Evolutionary conservation across 2,329 filamentous ascomycete species (phyloP), one percentile per base, ranked within the genome.

Genomic region (Fusarium chlamydosporum): DNA sequence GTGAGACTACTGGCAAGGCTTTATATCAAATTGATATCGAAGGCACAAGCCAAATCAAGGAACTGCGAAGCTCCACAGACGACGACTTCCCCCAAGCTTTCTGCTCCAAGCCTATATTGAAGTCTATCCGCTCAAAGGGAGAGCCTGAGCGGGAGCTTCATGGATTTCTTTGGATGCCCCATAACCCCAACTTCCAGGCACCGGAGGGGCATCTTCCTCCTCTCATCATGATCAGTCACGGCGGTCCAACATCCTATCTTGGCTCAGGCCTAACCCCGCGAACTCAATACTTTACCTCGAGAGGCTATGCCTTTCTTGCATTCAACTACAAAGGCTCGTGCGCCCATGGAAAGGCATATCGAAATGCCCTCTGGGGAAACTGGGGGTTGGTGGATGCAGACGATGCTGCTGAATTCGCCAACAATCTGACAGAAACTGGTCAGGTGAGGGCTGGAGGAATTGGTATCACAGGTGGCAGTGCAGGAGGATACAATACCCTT

Each of bases 291-390:
- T 86, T 82, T 68, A 87, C 85, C 0, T 83, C 84, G 6, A 78
- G 86, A 13, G 86, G 86, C 6, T 88, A 83, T 56, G 85, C 84
- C 2, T 82, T 82, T 48, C 79, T 84, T 13, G 76, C 79, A 4
- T 76, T 87, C 34, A 87, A 88, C 72, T 85, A 87, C 69, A 81
- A 79, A 4, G 86, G 85, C 5, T 86, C 83, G 2, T 83, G 80
- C 0, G 84, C 82, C 3, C 84, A 86, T 70, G 85, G 85, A 1
- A 79, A 81, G 5, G 76, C 78, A 8, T 88, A 87, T 65, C 81
- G 85, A 0, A 79, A 85, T 27, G 76, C 79, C 6, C 76, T 88
- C 0, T 83, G 84, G 54, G 79, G 81, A 0, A 77, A 81, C 26
- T 87, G 84, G 84, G 86, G 86, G 7, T 65, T 83, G 2, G 75